phyloP scores from a whole-genome alignment of 768 basidiomycete genomes.

The Boletus pseudopeckii region DNA sequence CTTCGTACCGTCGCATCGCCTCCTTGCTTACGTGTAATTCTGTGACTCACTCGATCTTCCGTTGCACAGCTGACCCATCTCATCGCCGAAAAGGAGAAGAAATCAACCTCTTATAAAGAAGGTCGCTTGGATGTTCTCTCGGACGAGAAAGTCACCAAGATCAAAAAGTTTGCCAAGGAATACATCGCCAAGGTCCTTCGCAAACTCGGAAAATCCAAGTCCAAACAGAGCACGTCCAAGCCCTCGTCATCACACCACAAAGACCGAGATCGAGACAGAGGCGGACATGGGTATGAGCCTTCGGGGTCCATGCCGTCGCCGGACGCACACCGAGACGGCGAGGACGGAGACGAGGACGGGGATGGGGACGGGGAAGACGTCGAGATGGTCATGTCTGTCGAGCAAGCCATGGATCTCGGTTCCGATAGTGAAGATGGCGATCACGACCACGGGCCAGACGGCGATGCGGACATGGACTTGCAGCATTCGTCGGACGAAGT shows the following conservation, averaged over 20 bases:
- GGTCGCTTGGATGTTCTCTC: conserved; percentile 70
- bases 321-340: conserved; percentile 10
- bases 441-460: conserved; percentile 2
- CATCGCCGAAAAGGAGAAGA: conserved; percentile 95
- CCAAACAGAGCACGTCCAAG: conserved; percentile 18
- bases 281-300: background rate
- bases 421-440: conserved; percentile 34
- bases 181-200: conserved; percentile 79
- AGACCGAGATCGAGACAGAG: conserved; percentile 5
- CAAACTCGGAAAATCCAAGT: conserved; percentile 51
- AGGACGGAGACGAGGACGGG: conserved; percentile 1
- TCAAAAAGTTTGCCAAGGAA: conserved; percentile 91
- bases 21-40: conserved; percentile 1
- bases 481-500: conserved; percentile 30
- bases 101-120: conserved; percentile 75
- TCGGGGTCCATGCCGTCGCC: conserved; percentile 15
- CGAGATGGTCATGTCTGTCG: conserved; percentile 38
- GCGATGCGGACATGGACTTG: conserved; percentile 19
- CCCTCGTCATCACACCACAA: conserved; percentile 12
- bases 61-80: conserved; percentile 68
- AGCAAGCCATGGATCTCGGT: conserved; percentile 45
- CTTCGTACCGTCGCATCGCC: background rate
- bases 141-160: conserved; percentile 84
- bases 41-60: background rate
- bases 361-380: conserved; percentile 24